Evolutionary conservation across 2,329 filamentous ascomycete genomes (phyloP), one percentile per base, ranked within the genome.

Genomic region (Diplocarpon rosae): DNA sequence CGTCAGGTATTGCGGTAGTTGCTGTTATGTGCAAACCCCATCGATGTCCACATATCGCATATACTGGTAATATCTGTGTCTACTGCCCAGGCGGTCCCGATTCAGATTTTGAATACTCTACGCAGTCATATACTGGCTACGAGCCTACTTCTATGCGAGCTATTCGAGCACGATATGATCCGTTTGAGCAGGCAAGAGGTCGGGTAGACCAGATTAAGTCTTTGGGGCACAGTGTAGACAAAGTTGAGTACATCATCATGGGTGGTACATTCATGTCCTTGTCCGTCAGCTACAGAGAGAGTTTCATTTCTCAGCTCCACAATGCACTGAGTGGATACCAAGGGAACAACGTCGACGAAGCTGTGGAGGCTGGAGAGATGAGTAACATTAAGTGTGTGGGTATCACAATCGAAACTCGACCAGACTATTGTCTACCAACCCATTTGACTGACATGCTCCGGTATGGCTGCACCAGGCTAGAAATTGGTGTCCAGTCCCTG

Each of bases 211-310:
- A 98, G 67, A 87, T 98, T 61, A 93, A 94, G 65, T 85, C 86
- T 1, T 73, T 98, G 0, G 92, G 92, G 0, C 92, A 98, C 65
- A 95, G 87, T 37, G 92, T 98, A 38, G 92, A 98, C 68, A 98
- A 98, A 65, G 92, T 98, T 17, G 92, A 98, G 69, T 98, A 96
- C 65, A 98, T 98, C 61, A 95, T 98, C 62, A 98, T 98, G 92
- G 92, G 92, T 48, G 92, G 92, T 54, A 98, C 92, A 0, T 98
- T 98, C 66, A 98, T 98, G 93, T 96, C 90, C 2, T 68, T 98
- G 20, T 75, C 90, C 8, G 80, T 88, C 58, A 80, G 83, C 17
- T 98, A 98, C 64, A 75, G 92, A 24, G 86, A 98, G 50, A 80
- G 85, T 45, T 98, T 98, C 59, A 95, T 98, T 48, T 83, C 88